Base-by-base conservation (phyloP, 768 basidiomycete genomes). In the Phanerodontia chrysosporium region DNA sequence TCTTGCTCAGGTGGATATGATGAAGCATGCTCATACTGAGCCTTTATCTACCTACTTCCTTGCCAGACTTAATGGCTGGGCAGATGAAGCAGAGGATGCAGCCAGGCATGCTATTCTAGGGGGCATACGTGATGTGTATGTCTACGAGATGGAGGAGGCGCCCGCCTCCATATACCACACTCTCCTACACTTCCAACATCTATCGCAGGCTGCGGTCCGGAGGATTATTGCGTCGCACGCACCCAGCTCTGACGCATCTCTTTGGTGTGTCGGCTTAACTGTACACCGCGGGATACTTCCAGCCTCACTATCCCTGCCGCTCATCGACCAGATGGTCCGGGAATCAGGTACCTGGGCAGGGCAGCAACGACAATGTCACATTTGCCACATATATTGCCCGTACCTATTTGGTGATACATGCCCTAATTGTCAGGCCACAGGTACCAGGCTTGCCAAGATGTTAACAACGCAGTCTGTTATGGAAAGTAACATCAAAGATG, bases 131-230 rank as follows among this genome's bases (percentile, higher is more conserved):
- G 28, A 18, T 3, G n/a, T 13, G 9, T 62, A 62, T 51, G 44
- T 45, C 3, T 32, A 28, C 13, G 55, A 55, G 49, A 60, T 60
- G 59, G 59, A 60, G 28, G 29, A 48, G 8, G 53, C 49, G 2
- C 42, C 52, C 24, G 58, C 58, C 6, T 18, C 14, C 2, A 27
- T 42, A 3, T 60, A 60, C 45, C 22, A 45, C 18, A 14, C 22
- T 13, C 35, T 60, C 10, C 45, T 60, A 9, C n/a, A 48, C 22
- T 45, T 45, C 45, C 52, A 46, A 6, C 51, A 55, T 39, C 9
- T 24, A 22, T 13, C 39, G 18, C 8, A 4, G 4, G 18, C 10
- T 18, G 18, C 39, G 18, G 39, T 42, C 18, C 4, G 4, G 18
- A 18, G 4, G 18, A 18, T 42, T 18, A 18, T 42, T 18, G 9